Evolutionary conservation across 441 rosid species (phyloP), one percentile per base, ranked within the genome.

Genomic region (Populus trichocarpa): DNA sequence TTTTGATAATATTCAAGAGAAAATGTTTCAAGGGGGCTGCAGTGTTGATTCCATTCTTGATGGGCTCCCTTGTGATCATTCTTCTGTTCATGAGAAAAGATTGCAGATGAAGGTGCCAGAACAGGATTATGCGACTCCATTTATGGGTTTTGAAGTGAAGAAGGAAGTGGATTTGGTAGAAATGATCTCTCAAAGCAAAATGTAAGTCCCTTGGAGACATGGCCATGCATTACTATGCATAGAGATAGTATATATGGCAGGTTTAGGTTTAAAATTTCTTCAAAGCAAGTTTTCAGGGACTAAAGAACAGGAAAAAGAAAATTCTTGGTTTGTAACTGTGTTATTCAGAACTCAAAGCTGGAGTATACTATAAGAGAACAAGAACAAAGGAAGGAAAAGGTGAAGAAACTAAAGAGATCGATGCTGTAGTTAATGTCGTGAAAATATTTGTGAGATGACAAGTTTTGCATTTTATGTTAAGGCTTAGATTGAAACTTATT

Each of bases 21-120:
- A 87, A 72, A 42, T 92, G 80, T 87, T 93, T 66, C 86, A 87
- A 75, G 93, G 86, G 12, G 87, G 89, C n/a, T 93, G 91, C 79
- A 87, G 84, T 87, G 81, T 93, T 71, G 95, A 94, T 73, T 87
- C 90, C 16, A 84, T 94, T 59, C 93, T 94, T 76, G 91, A 88
- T 74, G 94, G 86, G 30, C 76, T 89, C 61, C 88, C 90, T 25
- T 65, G 75, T 74, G 81, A 79, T 30, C 77, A 77, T 20, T 65
- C 38, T 69, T 69, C 38, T 75, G 79, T 64, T 53, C 77, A 80
- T 50, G 75, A 75, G 57, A 80, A 85, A 63, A 77, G 70, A 26
- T 67, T 82, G 65, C 82, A 79, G 50, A 77, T 74, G 72, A 80
- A 77, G 30, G 25, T 77, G 69, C 57, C 33, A 20, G 75, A 26